A percentile compares a stretch with the other conserved stretches of the same genome.
Evolutionary conservation across 306 rosid genomes (phyloP).

Genomic region (Senna tora): DNA sequence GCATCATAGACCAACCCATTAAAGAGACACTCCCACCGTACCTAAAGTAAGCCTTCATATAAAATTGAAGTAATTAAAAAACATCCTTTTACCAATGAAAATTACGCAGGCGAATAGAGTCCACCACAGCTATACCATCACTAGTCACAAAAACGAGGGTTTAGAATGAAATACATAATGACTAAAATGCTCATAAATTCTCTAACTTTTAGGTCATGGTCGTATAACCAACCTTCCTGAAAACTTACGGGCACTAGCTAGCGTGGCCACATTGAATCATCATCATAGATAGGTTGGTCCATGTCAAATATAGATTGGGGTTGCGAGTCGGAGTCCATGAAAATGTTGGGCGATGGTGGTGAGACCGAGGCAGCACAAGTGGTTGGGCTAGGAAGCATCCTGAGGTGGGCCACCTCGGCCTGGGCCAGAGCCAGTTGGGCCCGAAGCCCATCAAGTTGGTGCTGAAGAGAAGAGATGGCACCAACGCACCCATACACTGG

Average conservation of each 20-base stretch:
- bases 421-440: conserved; percentile 81
- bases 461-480: conserved; percentile 81
- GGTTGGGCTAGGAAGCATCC: conserved; percentile 67
- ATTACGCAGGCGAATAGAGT: conserved; percentile 63
- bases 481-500: conserved; percentile 92
- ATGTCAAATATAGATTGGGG: conserved; percentile 39
- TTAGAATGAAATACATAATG: too few species aligned
- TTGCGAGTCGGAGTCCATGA: conserved; percentile 47
- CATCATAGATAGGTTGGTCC: conserved; percentile 56
- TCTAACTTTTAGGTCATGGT: too few species aligned
- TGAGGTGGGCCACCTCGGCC: conserved; percentile 82
- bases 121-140: conserved; percentile 73
- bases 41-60: too few species aligned
- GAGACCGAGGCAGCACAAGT: conserved; percentile 54
- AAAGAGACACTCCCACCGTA: too few species aligned
- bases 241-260: too few species aligned
- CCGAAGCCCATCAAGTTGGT: conserved; percentile 67
- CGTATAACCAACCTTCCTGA: too few species aligned
- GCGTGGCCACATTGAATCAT: conserved; percentile 71
- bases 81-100: conserved; percentile 18
- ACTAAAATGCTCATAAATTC: too few species aligned
- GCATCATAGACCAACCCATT: too few species aligned
- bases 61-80: too few species aligned
- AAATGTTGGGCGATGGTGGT: conserved; percentile 55
- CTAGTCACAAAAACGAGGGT: too few species aligned